Percentiles rank a stretch among this genome's conserved stretches.
These are phyloP conservation scores for Pochonia chlamydosporia DNA, from an alignment of 2,329 filamentous ascomycete genomes.

Conservation along the genomic window DNA sequence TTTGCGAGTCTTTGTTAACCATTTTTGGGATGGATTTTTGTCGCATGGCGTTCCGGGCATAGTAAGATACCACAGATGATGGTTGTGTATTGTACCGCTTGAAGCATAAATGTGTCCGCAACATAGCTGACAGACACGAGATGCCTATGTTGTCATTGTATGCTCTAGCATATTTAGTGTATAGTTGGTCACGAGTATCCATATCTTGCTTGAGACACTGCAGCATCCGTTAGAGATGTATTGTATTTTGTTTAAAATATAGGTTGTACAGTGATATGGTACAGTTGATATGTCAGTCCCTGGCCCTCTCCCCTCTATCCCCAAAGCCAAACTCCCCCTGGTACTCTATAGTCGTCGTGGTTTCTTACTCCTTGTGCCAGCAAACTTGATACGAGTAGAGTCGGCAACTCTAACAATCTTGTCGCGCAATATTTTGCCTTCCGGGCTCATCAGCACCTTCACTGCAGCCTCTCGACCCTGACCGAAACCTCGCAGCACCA, in stretches of 20 bases:
- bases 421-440: constrained; percentile 69
- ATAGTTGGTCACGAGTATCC: too few species aligned
- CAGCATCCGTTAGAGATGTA: too few species aligned
- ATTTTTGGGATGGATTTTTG: neutral
- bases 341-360: constrained; percentile 63
- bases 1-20: neutral
- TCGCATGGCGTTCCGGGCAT: constrained; percentile 7
- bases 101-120: neutral
- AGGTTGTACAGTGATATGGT: constrained; percentile 27
- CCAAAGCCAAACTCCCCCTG: neutral
- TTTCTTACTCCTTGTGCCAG: constrained; percentile 80
- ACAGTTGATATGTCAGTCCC: constrained; percentile 20
- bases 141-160: neutral
- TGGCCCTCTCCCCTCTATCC: neutral
- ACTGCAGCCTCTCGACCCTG: constrained; percentile 79
- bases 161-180: constrained; percentile 11
- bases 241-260: constrained; percentile 26
- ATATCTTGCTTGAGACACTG: too few species aligned
- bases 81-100: constrained; percentile 5
- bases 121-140: neutral
- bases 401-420: constrained; percentile 79
- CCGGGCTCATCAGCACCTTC: constrained; percentile 81
- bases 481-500: constrained; percentile 81
- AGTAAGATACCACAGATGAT: constrained; percentile 11
- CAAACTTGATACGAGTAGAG: constrained; percentile 88